A percentile compares a stretch with the other conserved stretches of the same genome.
phyloP scores from a whole-genome alignment of 257 asterid genomes.

The Pogostemon cablin region DNA sequence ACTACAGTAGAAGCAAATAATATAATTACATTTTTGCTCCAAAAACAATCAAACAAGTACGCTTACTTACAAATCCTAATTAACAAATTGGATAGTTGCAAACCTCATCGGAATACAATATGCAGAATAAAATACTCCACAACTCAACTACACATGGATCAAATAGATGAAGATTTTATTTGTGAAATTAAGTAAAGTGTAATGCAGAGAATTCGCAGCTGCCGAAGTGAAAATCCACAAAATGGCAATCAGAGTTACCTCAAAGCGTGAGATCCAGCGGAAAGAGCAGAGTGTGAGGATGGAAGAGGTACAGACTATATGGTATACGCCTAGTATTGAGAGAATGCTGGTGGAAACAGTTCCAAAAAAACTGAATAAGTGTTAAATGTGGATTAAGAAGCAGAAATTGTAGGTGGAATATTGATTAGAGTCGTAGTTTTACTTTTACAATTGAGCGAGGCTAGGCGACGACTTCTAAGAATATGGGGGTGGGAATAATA shows the following conservation, averaged over 20 bases:
- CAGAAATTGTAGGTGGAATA: conserved; percentile 18
- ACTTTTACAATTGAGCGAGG: neutral
- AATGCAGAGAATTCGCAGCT: conserved; percentile 37
- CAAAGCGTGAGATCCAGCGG: conserved; percentile 44
- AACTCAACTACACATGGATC: conserved; percentile 12
- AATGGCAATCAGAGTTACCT: conserved; percentile 27
- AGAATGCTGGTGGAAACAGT: neutral
- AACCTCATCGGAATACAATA: conserved; percentile 1
- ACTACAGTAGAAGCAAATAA: conserved; percentile 13
- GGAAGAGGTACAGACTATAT: conserved; percentile 1
- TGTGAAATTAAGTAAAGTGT: neutral
- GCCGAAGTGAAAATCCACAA: neutral
- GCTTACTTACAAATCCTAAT: conserved; percentile 23
- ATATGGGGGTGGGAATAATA: neutral
- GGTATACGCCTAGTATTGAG: conserved; percentile 14
- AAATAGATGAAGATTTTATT: neutral
- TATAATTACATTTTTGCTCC: conserved; percentile 17
- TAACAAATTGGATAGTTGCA: conserved; percentile 12
- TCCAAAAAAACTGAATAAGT: neutral
- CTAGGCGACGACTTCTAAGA: conserved; percentile 14
- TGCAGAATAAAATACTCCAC: neutral
- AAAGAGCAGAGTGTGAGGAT: conserved; percentile 15
- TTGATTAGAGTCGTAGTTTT: conserved; percentile 9
- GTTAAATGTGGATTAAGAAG: conserved; percentile 16
- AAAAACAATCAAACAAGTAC: conserved; percentile 17